Base-by-base conservation (phyloP, 805 yeast species). In the Hanseniaspora singularis region DNA sequence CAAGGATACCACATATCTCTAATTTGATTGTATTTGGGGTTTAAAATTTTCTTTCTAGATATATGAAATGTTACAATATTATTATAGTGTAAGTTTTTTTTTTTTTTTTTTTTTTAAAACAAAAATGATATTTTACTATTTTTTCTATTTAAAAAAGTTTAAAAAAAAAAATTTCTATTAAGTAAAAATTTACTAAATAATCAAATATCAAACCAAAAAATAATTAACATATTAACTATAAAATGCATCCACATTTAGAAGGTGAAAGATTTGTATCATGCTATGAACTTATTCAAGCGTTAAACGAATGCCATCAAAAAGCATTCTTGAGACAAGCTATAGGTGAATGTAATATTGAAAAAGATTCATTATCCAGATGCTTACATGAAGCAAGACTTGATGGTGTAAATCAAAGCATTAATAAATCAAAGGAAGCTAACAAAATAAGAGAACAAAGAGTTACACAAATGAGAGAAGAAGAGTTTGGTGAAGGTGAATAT, bases 291-390 rank as follows among this genome's bases (percentile, higher is more conserved):
- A 86, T 92, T 61, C 79, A 80, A 51, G 96, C 94, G 0, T 72
- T 89, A 5, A 95, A 89, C 56, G 80, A 84, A 59, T 89, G 98
- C 60, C 96, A 88, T 57, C 71, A 76, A 50, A 71, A 71, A 46
- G 81, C 78, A 47, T 81, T 78, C 53, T 54, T 81, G 50, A 71
- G 74, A 53, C 76, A 82, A 59, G 78, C 83, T 7, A 67, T 85
- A 54, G 97, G 97, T 23, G 69, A 74, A 50, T 89, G 98, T 65
- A 85, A 86, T 63, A 77, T 78, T 45, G 79, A 81, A 55, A 87
- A 87, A 57, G 84, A 81, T 52, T 88, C 82, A 43, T 69, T 92
- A 45, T 65, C 81, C 30, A 67, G 75, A 57, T 89, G 98, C 64
- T 68, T 94, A 20, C 92, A 86, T 57, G 76, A 75, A 46, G 82